Conservation (phyloP, 139 green algal species). For the Chlamydomonas sphaeroides region DNA sequence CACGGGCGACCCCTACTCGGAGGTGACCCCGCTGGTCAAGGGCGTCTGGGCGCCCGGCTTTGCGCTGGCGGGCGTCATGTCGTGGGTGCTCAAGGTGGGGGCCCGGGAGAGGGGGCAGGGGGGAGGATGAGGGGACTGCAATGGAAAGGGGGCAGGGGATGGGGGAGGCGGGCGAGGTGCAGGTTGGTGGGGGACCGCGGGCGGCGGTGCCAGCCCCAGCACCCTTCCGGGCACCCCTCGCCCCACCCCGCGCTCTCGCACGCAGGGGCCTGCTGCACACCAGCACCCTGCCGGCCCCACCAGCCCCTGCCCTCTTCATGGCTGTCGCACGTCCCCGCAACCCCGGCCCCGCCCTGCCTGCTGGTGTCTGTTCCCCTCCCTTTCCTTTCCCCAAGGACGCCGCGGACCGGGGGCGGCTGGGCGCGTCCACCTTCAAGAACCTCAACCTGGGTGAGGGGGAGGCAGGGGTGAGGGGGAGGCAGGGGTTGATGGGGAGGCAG, state of each 20-base stretch:
- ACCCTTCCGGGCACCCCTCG: too few species aligned
- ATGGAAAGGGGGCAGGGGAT: background rate
- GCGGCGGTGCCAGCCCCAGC: too few species aligned
- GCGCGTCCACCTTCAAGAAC: slow-evolving; percentile 67
- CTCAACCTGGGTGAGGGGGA: slow-evolving; percentile 56
- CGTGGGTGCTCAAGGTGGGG: slow-evolving; percentile 50
- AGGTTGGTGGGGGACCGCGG: background rate
- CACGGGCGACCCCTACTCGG: slow-evolving; percentile 22
- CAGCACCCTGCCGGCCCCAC: too few species aligned
- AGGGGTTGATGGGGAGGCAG: background rate
- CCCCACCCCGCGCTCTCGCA: too few species aligned
- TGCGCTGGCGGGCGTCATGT: slow-evolving; percentile 42
- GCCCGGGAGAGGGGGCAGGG: background rate
- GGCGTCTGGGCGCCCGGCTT: slow-evolving; percentile 53
- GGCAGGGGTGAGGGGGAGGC: background rate
- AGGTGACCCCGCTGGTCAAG: slow-evolving; percentile 39
- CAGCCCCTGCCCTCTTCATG: too few species aligned
- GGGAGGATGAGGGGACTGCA: background rate
- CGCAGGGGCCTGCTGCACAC: too few species aligned
- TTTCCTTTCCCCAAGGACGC: slow-evolving; percentile 48
- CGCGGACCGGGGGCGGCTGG: slow-evolving; percentile 54
- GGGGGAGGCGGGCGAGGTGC: background rate
- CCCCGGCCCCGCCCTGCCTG: too few species aligned
- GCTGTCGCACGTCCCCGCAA: too few species aligned
- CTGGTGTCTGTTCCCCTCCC: too few species aligned